Base-by-base conservation (phyloP, 129 eudicot species). In the Erigeron canadensis region DNA sequence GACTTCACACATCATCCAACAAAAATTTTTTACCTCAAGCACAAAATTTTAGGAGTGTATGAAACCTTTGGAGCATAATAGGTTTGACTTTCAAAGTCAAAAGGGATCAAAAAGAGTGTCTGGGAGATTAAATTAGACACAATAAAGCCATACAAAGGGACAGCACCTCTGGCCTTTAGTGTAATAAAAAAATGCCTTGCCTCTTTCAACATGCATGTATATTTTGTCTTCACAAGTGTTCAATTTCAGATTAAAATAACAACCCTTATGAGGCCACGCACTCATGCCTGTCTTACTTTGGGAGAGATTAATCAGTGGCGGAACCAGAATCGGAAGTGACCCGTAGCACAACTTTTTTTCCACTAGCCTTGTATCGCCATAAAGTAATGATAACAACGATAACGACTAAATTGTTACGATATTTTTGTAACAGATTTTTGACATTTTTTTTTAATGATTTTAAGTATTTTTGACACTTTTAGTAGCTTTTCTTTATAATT, bases 51-150 rank as follows among this genome's bases (percentile, higher is more conserved):
- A 28, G 34, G 34, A 28, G 34, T 28, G 34, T 28, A 75, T 37
- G 55, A 28, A 55, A 55, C 44, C 10, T 66, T 57, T 15, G 23
- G 23, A 75, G 10, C 18, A 54, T 74, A 21, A 56, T 38, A 63
- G 12, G 65, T 51, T 75, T 75, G 65, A 75, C 57, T 55, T 65
- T 44, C 53, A 42, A 65, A 65, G 72, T 75, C 66, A 65, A 75
- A 53, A 10, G 22, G 34, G 67, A 17, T n/a, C 47, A 11, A 38
- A 62, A 39, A 48, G 38, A 61, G 23, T 62, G n/a, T n/a, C n/a
- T n/a, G n/a, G n/a, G n/a, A 50, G 19, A 62, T 62, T 37, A 45
- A 73, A 18, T 63, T 47, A 34, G 37, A 61, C 11, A 50, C 4
- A 61, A 73, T 61, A 54, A 11, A 63, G 43, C 45, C 61, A 60